Evolutionary conservation across 129 eudicot species (phyloP), one percentile per base, ranked within the genome.

Genomic region (Glebionis coronaria): DNA sequence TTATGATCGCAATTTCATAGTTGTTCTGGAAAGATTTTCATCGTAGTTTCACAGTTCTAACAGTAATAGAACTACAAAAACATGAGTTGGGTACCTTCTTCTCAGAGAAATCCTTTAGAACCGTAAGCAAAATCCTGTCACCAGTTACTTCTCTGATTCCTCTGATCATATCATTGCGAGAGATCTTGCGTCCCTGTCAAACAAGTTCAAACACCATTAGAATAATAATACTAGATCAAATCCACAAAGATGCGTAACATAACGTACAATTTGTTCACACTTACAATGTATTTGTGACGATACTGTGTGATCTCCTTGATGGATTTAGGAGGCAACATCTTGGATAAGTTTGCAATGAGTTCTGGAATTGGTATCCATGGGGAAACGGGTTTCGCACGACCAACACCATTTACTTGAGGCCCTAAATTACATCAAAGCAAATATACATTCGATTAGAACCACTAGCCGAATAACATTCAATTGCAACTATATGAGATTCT

Each of bases 341-440:
- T 88, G 13, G 96, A 78, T 15, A 91, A 85, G 4, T 46, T 80
- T 11, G 79, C 68, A 14, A 91, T 87, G 13, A 91, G 84, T 18
- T 79, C 63, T 14, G 94, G 76, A 61, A 91, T 85, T 0, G 97
- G 88, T 77, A 91, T 83, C 97, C 96, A 83, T 12, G 87, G 88
- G 28, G 97, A 87, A 49, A 70, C 78, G 0, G 96, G 96, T 63
- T 61, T 74, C 73, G 15, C 63, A 4, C 60, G 11, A 13, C 66
- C 73, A 65, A 21, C 63, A 49, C 71, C 59, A 44, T 51, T 65
- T 46, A 13, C 52, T 53, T 68, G 70, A 54, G 25, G n/a, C 27
- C 79, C 82, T 82, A 69, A 23, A 79, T 44, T 57, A 20, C 7
- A 19, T 20, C 18, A 42, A 71, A 46, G 10, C 10, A 21, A n/a